Percentiles rank a stretch among this genome's conserved stretches.
phyloP scores from a whole-genome alignment of 345 rosid genomes.

The Salix udensis region DNA sequence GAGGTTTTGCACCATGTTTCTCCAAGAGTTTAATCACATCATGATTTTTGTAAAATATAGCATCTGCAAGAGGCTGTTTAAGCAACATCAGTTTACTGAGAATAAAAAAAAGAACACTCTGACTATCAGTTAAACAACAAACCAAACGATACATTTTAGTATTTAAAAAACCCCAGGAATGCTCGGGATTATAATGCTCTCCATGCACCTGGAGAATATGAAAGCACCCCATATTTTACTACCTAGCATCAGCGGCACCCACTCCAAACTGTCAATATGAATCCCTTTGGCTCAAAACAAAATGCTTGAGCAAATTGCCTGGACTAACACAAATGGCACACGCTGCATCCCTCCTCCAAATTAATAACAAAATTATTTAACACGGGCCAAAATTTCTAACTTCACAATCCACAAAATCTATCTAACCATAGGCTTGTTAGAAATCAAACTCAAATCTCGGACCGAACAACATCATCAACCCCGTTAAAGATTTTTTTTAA shows the following conservation, averaged over 20 bases:
- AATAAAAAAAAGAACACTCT: neutral
- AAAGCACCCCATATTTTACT: neutral
- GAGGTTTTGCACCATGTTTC: constrained; percentile 70
- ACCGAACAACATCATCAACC: neutral
- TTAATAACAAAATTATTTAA: too few species aligned
- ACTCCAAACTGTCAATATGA: neutral
- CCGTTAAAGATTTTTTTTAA: neutral
- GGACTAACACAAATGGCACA: neutral
- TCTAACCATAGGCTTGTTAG: neutral
- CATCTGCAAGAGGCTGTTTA: constrained; percentile 88
- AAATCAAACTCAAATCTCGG: neutral
- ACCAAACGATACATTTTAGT: neutral
- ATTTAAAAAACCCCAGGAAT: neutral
- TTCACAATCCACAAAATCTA: neutral
- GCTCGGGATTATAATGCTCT: neutral
- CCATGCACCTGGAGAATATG: neutral
- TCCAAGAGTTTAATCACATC: constrained; percentile 79
- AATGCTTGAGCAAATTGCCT: neutral
- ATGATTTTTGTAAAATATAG: constrained; percentile 71
- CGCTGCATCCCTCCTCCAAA: neutral
- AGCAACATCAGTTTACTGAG: constrained; percentile 23
- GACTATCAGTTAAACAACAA: neutral
- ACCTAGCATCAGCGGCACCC: neutral
- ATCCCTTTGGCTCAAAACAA: neutral
- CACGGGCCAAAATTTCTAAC: neutral